phyloP scores from a whole-genome alignment of 495 filamentous ascomycete species.

The Penicillium egyptiacum region DNA sequence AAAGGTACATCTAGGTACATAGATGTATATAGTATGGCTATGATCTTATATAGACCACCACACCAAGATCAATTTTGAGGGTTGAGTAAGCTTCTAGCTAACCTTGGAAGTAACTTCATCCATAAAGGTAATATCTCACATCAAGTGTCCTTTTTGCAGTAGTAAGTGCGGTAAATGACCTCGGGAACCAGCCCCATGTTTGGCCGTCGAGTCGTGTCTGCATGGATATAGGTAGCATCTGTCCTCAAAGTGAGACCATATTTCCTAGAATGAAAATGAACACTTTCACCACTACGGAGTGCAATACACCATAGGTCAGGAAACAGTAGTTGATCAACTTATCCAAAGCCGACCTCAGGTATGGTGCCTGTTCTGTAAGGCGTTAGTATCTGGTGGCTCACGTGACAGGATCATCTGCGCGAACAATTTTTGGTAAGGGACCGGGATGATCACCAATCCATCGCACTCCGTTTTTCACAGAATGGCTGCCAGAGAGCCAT shows the following conservation, averaged over 20 bases:
- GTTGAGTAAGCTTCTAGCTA: background rate
- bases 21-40: background rate
- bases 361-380: conserved; percentile 22
- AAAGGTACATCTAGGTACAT: background rate
- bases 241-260: background rate
- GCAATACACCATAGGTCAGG: background rate
- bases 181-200: background rate
- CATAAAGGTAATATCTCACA: background rate
- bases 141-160: background rate
- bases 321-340: background rate
- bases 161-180: background rate
- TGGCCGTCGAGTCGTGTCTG: background rate
- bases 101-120: background rate
- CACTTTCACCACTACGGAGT: background rate
- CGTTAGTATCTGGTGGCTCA: conserved; percentile 1
- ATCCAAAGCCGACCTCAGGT: background rate
- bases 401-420: conserved; percentile 22
- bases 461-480: conserved; percentile 21
- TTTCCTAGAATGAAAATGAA: background rate
- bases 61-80: background rate
- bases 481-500: conserved; percentile 48
- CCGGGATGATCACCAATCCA: conserved; percentile 15
- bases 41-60: background rate
- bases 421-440: conserved; percentile 42
- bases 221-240: background rate